A percentile compares a stretch with the other conserved stretches of the same genome.
Evolutionary conservation across 371 early-diverging fungal genomes (phyloP).

Genomic region (Syncephalastrum monosporum): DNA sequence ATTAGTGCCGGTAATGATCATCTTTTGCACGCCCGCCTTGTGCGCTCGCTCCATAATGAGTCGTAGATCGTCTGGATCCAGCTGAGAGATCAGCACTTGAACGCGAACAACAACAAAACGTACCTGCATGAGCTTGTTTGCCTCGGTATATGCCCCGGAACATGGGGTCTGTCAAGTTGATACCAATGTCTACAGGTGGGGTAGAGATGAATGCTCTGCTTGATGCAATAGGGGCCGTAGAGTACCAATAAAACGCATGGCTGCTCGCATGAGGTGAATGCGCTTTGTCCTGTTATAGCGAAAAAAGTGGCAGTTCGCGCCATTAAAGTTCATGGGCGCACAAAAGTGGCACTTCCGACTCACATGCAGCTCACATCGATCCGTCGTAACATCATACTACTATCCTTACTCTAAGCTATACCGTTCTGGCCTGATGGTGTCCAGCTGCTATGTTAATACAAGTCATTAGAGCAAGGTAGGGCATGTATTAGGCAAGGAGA

Average conservation of each 20-base stretch:
- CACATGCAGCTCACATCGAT: no score
- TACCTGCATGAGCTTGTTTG: conserved; percentile 71
- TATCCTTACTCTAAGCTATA: no score
- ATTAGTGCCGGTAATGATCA: conserved; percentile 79
- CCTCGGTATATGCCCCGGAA: conserved; percentile 83
- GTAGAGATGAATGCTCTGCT: neutral
- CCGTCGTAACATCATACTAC: no score
- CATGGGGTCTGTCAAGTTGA: conserved; percentile 84
- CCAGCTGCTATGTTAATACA: no score
- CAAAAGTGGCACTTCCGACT: no score
- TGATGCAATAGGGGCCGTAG: neutral
- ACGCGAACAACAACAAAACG: neutral
- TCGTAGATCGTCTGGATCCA: conserved; percentile 62
- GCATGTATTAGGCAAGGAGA: no score
- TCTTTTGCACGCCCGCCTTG: conserved; percentile 62
- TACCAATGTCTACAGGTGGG: conserved; percentile 66
- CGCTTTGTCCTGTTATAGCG: no score
- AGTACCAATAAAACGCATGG: conserved; percentile 17
- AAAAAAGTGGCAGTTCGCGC: no score
- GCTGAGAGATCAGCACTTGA: neutral
- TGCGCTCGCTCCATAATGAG: conserved; percentile 66
- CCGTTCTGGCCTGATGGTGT: no score
- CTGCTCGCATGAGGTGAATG: neutral
- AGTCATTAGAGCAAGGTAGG: no score
- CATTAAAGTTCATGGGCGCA: no score